Conservation (phyloP, 441 rosid genomes). For the Brassica balearica region DNA sequence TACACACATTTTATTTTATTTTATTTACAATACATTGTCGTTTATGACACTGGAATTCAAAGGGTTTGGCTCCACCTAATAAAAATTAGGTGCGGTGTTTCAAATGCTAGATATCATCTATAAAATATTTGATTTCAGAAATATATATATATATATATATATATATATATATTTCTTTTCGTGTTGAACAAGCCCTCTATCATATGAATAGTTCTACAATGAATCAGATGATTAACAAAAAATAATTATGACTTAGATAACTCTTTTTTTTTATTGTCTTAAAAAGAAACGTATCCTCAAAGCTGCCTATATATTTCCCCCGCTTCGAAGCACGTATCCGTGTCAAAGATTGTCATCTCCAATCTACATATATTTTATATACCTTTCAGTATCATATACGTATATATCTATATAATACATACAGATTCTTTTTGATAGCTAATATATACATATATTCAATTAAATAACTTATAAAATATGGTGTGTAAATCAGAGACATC, state of each 20-base stretch:
- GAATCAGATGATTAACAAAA: no score
- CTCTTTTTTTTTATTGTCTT: background rate
- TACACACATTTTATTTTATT: background rate
- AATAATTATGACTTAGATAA: conserved; percentile 7
- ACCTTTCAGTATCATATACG: conserved; percentile 28
- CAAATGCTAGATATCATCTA: conserved; percentile 20
- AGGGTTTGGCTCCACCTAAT: conserved; percentile 36
- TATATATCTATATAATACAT: background rate
- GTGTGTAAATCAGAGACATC: conserved; percentile 50
- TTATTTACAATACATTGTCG: conserved; percentile 3
- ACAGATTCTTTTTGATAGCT: no score
- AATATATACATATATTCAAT: background rate
- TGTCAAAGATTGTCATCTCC: conserved; percentile 32
- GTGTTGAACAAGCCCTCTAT: conserved; percentile 42
- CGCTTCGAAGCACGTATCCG: conserved; percentile 18
- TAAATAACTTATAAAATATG: conserved; percentile 36
- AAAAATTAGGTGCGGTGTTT: conserved; percentile 32
- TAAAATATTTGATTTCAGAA: conserved; percentile 8
- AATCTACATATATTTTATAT: conserved; percentile 15
- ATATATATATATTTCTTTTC: conserved; percentile 10
- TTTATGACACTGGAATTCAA: conserved; percentile 33
- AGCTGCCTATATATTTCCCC: conserved; percentile 35
- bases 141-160: background rate
- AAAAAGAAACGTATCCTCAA: background rate
- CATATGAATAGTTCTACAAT: conserved; percentile 24